phyloP scores from a whole-genome alignment of 768 basidiomycete genomes.

The Porphyrellus cyaneotinctus region DNA sequence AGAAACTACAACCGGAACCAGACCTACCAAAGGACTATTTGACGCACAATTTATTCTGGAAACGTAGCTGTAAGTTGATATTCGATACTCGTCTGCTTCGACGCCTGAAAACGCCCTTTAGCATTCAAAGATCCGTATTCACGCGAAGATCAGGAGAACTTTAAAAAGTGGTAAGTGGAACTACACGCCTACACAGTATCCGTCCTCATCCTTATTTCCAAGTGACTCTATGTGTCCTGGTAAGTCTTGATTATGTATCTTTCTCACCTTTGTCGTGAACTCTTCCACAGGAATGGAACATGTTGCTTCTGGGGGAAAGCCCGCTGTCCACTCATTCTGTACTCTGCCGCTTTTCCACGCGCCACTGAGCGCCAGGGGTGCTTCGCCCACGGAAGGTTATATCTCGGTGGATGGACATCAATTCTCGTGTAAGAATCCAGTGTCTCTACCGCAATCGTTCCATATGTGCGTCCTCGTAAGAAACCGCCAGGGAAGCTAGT shows the following conservation, averaged over 20 bases:
- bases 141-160: constrained; percentile 49
- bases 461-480: constrained; percentile 47
- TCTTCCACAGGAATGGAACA: constrained; percentile 47
- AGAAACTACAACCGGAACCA: constrained; percentile 42
- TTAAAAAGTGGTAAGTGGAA: constrained; percentile 46
- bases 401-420: constrained; percentile 54
- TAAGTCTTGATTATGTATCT: constrained; percentile 6
- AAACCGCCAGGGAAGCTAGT: background rate
- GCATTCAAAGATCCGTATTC: constrained; percentile 65
- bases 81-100: background rate
- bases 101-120: constrained; percentile 18
- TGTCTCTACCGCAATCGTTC: constrained; percentile 44
- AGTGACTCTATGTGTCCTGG: constrained; percentile 55
- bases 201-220: background rate
- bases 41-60: constrained; percentile 54
- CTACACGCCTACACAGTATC: too few species aligned
- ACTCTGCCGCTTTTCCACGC: constrained; percentile 52
- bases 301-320: constrained; percentile 30
- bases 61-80: constrained; percentile 42
- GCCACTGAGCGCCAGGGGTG: constrained; percentile 20
- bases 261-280: background rate
- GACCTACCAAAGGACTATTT: constrained; percentile 50
- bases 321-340: constrained; percentile 50
- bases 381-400: constrained; percentile 37
- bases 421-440: constrained; percentile 52